Conservation (phyloP, 179 eudicot genomes). For the Nepenthes alata region DNA sequence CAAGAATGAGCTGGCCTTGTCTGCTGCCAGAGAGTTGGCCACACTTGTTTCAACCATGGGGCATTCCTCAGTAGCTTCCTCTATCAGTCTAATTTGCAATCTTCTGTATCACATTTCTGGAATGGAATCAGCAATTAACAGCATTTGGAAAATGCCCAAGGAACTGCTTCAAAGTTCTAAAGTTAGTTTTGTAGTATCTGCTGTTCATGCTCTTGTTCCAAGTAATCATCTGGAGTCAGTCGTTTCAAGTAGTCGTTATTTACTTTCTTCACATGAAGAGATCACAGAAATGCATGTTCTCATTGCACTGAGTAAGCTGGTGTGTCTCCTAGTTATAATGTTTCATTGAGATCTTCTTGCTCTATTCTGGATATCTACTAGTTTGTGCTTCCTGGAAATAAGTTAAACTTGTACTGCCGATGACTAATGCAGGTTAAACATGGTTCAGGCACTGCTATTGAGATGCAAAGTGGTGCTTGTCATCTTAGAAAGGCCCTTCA, state of each 20-base stretch:
- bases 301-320: conserved; percentile 65
- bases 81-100: conserved; percentile 53
- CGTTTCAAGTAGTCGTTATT: conserved; percentile 55
- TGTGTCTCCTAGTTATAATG: conserved; percentile 22
- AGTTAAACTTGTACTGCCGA: conserved; percentile 3
- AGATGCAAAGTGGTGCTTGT: conserved; percentile 47
- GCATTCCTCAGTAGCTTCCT: conserved; percentile 31
- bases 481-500: conserved; percentile 78
- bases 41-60: conserved; percentile 33
- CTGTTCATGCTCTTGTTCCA: conserved; percentile 61
- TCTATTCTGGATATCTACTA: neutral
- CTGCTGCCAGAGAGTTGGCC: conserved; percentile 47
- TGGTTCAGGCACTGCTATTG: conserved; percentile 37
- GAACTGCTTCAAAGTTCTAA: conserved; percentile 56
- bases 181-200: conserved; percentile 74
- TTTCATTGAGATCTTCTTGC: conserved; percentile 1
- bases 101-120: conserved; percentile 62
- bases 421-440: conserved; percentile 42
- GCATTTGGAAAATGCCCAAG: conserved; percentile 63
- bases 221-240: conserved; percentile 47
- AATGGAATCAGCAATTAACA: conserved; percentile 36
- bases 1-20: conserved; percentile 52
- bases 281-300: conserved; percentile 63
- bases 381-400: neutral
- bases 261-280: conserved; percentile 46